Evolutionary conservation across 2,329 filamentous ascomycete species (phyloP), one percentile per base, ranked within the genome.

Genomic region (Penicillium expansum): DNA sequence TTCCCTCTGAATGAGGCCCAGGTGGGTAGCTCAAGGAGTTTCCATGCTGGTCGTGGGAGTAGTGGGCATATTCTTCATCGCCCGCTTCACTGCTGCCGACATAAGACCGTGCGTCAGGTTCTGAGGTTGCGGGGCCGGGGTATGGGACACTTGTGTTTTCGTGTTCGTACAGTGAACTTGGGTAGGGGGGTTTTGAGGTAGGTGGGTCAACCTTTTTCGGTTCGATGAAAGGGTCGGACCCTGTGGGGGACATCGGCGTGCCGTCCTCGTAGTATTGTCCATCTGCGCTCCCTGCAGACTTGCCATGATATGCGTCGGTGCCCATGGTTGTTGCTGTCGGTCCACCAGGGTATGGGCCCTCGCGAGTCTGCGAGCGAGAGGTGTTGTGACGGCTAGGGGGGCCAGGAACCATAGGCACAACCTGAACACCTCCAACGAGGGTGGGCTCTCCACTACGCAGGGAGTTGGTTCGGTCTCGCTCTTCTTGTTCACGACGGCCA

Each of bases 341-440:
- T 6, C 71, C 76, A 29, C 74, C 70, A 45, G 69, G 61, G 56
- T 77, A 78, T 5, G 77, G 71, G 14, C 75, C 77, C 59, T 82
- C 80, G 42, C 76, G 69, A 3, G 79, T 78, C 18, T 76, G 74
- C 14, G 80, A 78, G 20, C 74, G 72, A 14, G 33, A 47, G 16
- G 27, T 81, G 22, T 74, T 77, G 55, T 81, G 79, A 42, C 81
- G 82, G 67, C 82, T 84, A 3, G 83, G 80, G 13, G 86, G 80
- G 10, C 87, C 87, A 63, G 89, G 87, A 44, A 87, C 87, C 90
- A 95, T 96, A 7, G 94, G 94, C 18, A 97, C 90, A 13, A 99
- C 94, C 69, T 97, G 92, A 13, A 97, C 91, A 41, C 93, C 93
- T 48, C 92, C 92, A 9, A 99, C 90, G 48, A 95, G 81, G 1